Evolutionary conservation across 208 protist genomes (phyloP).

Genomic region (Trypanosoma platydactyli): DNA sequence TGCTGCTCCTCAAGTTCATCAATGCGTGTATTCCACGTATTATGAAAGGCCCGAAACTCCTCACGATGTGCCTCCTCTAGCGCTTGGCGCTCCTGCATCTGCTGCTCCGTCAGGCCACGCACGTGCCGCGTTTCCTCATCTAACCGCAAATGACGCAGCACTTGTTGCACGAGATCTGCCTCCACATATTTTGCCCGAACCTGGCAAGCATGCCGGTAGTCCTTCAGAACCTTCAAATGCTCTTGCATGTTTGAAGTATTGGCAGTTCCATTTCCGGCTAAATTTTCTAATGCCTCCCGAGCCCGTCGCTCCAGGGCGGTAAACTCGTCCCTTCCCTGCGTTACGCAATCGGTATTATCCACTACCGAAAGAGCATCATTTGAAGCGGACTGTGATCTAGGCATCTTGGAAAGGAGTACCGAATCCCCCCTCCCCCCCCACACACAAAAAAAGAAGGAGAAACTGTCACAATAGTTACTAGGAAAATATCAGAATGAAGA

Average conservation of each 20-base stretch:
- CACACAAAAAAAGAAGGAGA: no score
- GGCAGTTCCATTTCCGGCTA: slow-evolving; percentile 51
- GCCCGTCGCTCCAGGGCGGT: slow-evolving; percentile 66
- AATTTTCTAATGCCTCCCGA: slow-evolving; percentile 65
- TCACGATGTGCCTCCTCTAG: slow-evolving; percentile 87
- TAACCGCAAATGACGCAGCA: slow-evolving; percentile 82
- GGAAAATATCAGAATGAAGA: no score
- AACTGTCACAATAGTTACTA: no score
- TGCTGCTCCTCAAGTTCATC: slow-evolving; percentile 85
- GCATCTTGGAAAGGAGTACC: no score
- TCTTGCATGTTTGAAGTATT: slow-evolving; percentile 42
- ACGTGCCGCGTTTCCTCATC: slow-evolving; percentile 90
- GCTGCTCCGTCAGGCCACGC: slow-evolving; percentile 83
- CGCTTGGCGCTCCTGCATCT: slow-evolving; percentile 80
- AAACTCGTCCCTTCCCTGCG: slow-evolving; percentile 24
- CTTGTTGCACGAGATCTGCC: slow-evolving; percentile 91
- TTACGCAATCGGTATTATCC: not conserved
- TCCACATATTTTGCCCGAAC: slow-evolving; percentile 86
- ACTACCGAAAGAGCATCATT: not conserved
- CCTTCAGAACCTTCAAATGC: slow-evolving; percentile 62
- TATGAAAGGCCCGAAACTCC: slow-evolving; percentile 87
- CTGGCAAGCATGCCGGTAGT: slow-evolving; percentile 84
- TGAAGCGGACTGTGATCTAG: not conserved
- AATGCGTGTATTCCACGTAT: slow-evolving; percentile 85
- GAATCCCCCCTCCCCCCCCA: no score